Percentiles rank a stretch among this genome's conserved stretches.
Evolutionary conservation across 805 yeast genomes (phyloP).

Genomic region (Barnettozyma wickerhamii): DNA sequence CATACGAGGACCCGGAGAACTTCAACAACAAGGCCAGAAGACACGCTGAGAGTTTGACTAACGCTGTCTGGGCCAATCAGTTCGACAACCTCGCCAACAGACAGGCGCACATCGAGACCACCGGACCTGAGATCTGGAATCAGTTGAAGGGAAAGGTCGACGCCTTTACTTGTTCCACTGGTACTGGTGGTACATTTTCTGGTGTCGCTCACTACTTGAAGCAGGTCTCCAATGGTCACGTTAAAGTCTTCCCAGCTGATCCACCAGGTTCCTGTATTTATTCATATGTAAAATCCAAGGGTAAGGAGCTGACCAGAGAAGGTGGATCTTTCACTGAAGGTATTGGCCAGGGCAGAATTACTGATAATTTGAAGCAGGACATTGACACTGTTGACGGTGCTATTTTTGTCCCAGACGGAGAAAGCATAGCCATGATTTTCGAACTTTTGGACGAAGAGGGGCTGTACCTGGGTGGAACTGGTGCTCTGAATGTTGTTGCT

Average conservation of each 20-base stretch:
- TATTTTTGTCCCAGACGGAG: constrained; percentile 69
- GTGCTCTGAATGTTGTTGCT: constrained; percentile 87
- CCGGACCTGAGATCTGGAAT: constrained; percentile 92
- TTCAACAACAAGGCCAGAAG: constrained; percentile 84
- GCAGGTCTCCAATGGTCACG: constrained; percentile 55
- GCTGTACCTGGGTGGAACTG: constrained; percentile 84
- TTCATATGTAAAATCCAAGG: constrained; percentile 69
- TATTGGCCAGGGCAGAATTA: constrained; percentile 92
- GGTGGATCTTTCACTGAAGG: constrained; percentile 95
- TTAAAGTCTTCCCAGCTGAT: constrained; percentile 73
- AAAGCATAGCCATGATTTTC: constrained; percentile 80
- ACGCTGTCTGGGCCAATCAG: constrained; percentile 92
- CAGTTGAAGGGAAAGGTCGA: constrained; percentile 75
- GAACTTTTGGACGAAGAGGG: constrained; percentile 87
- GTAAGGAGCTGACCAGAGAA: constrained; percentile 59
- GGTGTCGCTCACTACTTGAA: constrained; percentile 80
- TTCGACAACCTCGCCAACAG: constrained; percentile 87
- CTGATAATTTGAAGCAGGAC: constrained; percentile 74
- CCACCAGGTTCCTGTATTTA: constrained; percentile 91
- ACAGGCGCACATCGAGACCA: constrained; percentile 82
- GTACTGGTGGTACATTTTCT: constrained; percentile 91
- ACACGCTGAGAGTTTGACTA: constrained; percentile 70
- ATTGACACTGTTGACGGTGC: constrained; percentile 77
- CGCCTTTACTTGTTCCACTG: constrained; percentile 87
- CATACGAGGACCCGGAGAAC: constrained; percentile 76